Evolutionary conservation across 1,139 yeast species (phyloP), one percentile per base, ranked within the genome.

Genomic region (Suhomyces chickasaworum): DNA sequence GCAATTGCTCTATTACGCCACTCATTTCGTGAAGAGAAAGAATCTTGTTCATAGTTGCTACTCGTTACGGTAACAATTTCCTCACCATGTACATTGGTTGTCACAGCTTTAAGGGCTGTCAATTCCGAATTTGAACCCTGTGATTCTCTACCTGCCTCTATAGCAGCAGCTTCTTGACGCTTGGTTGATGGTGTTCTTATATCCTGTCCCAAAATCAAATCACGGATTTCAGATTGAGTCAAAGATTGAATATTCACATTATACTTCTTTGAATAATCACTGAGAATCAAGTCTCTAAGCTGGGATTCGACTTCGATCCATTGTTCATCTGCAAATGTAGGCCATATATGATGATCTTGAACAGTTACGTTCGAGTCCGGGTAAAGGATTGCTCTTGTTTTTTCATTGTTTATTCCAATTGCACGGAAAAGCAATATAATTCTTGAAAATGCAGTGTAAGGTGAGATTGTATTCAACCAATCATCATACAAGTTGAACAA

Each of bases 41-140:
- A 70, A 69, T 83, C 86, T 56, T 89, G 95, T 60, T 90, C 99
- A 61, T 88, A 91, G 54, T 83, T 83, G 17, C 95, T 83, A 0
- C 99, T 90, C 0, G 98, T 90, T 17, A 93, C 96, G 0, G 96
- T 95, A 33, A 87, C 85, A 59, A 95, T 91, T 58, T 91, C 95
- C 61, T 93, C 99, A 32, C 99, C 99, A 59, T 91, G 97, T 2
- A 89, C 96, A 61, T 90, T 95, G 22, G 86, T 84, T 0, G 96
- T 88, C 46, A 84, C 84, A 0, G 96, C 83, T 57, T 89, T 91
- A 58, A 87, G 76, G 0, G 97, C 96, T 0, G 95, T 84, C 29
- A 84, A 68, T 53, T 80, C 81, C 27, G 69, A 67, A 43, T 70
- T 71, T 7, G 58, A 64, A 3, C 53, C 59, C 6, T 23, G 8